Evolutionary conservation across 306 rosid genomes (phyloP).

Genomic region (Cicer bijugum): DNA sequence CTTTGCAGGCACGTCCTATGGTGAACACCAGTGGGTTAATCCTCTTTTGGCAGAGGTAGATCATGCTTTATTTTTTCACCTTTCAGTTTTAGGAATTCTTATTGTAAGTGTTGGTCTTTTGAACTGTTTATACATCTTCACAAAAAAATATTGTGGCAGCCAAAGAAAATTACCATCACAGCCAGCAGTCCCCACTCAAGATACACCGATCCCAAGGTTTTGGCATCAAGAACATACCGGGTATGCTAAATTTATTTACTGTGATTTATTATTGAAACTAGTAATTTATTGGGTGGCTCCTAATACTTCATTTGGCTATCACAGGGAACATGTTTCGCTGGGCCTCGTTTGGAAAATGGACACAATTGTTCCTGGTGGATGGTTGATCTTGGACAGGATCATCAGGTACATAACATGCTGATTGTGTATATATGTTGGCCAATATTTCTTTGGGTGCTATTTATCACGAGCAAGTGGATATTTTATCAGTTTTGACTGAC

Average conservation of each 20-base stretch:
- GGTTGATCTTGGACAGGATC: slow-evolving; percentile 83
- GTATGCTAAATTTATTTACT: slow-evolving; percentile 42
- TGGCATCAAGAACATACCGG: slow-evolving; percentile 92
- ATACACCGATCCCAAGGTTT: slow-evolving; percentile 92
- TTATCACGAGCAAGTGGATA: slow-evolving; percentile 14
- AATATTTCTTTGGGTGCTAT: neutral
- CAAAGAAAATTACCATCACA: slow-evolving; percentile 63
- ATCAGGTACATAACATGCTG: slow-evolving; percentile 64
- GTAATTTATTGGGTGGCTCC: slow-evolving; percentile 30
- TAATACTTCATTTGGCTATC: slow-evolving; percentile 42
- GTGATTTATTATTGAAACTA: neutral
- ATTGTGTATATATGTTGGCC: neutral
- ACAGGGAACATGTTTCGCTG: slow-evolving; percentile 94
- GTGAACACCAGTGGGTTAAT: slow-evolving; percentile 92
- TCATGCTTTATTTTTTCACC: slow-evolving; percentile 15
- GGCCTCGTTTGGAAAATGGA: slow-evolving; percentile 84
- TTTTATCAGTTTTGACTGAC: neutral
- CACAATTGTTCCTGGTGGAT: slow-evolving; percentile 82
- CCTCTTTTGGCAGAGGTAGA: slow-evolving; percentile 87
- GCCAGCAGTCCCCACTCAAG: slow-evolving; percentile 90
- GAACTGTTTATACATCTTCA: slow-evolving; percentile 38
- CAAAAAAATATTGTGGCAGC: slow-evolving; percentile 44
- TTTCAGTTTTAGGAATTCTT: neutral
- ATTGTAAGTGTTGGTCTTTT: neutral
- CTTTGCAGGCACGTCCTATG: slow-evolving; percentile 89